Evolutionary conservation across 2,329 filamentous ascomycete species (phyloP).

Genomic region (Dichotomopilus funicola): DNA sequence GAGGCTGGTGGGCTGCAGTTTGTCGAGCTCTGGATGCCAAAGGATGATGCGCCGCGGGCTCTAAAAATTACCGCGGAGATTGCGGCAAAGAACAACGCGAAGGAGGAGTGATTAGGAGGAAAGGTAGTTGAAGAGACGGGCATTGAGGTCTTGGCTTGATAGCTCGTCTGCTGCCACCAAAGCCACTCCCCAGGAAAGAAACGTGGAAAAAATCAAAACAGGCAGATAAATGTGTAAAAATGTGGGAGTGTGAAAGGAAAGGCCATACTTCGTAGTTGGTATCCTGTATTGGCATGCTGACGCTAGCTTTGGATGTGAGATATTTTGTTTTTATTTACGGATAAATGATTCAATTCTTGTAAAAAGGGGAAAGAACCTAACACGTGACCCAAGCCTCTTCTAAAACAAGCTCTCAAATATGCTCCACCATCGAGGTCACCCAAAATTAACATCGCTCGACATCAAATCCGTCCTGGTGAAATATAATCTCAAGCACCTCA

Average conservation of each 20-base stretch:
- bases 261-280: not conserved
- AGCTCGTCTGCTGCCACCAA: not conserved
- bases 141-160: not conserved
- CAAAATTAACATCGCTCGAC: too few species aligned
- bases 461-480: too few species aligned
- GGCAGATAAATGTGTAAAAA: not conserved
- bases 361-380: not conserved
- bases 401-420: not conserved
- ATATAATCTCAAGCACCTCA: too few species aligned
- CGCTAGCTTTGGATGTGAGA: too few species aligned
- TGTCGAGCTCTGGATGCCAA: conserved; percentile 76
- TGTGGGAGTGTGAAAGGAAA: too few species aligned
- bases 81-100: conserved; percentile 60
- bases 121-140: not conserved
- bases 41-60: conserved; percentile 66
- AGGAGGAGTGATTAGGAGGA: conserved; percentile 27
- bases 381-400: not conserved
- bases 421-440: not conserved
- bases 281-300: not conserved
- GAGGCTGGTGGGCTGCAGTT: conserved; percentile 54
- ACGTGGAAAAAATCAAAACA: not conserved
- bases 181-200: not conserved
- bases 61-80: conserved; percentile 65
- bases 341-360: not conserved
- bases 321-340: not conserved